Evolutionary conservation across 257 asterid genomes (phyloP).

Genomic region (Petunia axillaris): DNA sequence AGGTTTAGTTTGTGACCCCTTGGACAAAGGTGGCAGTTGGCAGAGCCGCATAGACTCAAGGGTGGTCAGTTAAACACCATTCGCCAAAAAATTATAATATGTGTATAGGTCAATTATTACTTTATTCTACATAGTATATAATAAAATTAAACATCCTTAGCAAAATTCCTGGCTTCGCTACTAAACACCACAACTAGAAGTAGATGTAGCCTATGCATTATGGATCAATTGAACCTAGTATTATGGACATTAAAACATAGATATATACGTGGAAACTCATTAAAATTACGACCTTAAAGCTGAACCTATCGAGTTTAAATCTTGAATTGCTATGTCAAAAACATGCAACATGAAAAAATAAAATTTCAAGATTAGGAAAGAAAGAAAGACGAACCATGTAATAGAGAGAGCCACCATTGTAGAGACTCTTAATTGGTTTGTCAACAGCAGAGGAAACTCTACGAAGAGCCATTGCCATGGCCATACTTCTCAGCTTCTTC

Average conservation of each 20-base stretch:
- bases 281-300: not conserved
- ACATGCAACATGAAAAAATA: not conserved
- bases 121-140: too few species aligned
- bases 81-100: too few species aligned
- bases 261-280: not conserved
- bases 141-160: too few species aligned
- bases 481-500: conserved; percentile 46
- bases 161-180: too few species aligned
- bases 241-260: not conserved
- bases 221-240: not conserved
- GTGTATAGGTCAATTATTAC: too few species aligned
- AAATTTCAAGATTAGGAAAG: not conserved
- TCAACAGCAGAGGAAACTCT: conserved; percentile 69
- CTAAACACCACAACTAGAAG: not conserved
- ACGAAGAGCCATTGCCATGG: conserved; percentile 74
- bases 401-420: conserved; percentile 56
- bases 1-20: too few species aligned
- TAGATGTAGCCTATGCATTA: not conserved
- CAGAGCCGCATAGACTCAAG: too few species aligned
- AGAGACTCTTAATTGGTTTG: conserved; percentile 62
- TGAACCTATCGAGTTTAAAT: not conserved
- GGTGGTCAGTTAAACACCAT: too few species aligned
- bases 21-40: too few species aligned
- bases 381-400: conserved; percentile 51
- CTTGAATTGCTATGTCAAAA: not conserved